Evolutionary conservation across 2,329 filamentous ascomycete genomes (phyloP).

Genomic region (Rhynchosporium graminicola): DNA sequence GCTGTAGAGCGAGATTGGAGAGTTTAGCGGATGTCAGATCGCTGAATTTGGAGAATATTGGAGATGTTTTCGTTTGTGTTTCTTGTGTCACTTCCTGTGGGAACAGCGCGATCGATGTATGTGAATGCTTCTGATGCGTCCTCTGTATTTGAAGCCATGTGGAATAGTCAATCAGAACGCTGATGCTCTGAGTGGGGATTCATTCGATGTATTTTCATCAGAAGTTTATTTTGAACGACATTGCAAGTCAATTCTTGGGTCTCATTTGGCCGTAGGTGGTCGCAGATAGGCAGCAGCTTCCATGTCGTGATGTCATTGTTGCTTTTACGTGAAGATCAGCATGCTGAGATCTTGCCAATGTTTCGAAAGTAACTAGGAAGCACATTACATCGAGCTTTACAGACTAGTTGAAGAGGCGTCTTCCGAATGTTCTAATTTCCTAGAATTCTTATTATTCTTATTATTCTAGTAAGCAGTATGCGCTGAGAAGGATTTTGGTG

Average conservation of each 20-base stretch:
- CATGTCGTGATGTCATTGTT: neutral
- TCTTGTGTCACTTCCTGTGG: neutral
- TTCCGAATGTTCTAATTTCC: no score
- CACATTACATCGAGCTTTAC: neutral
- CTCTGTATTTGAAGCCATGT: conserved; percentile 16
- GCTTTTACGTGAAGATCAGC: neutral
- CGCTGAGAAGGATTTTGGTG: no score
- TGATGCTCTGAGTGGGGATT: no score
- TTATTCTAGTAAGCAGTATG: no score
- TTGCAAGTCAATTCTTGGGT: no score
- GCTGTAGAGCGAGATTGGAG: conserved; percentile 9
- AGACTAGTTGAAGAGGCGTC: neutral
- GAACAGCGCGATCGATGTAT: conserved; percentile 15
- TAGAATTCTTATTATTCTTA: no score
- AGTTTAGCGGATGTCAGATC: conserved; percentile 15
- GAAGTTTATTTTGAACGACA: no score
- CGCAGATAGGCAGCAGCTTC: neutral
- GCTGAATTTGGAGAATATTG: conserved; percentile 15
- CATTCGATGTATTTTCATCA: no score
- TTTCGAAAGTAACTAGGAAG: neutral
- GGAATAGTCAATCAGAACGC: neutral
- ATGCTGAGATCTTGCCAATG: neutral
- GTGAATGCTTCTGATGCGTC: conserved; percentile 10
- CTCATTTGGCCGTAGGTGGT: neutral
- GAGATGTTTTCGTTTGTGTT: neutral